Evolutionary conservation across 2,329 filamentous ascomycete genomes (phyloP), one percentile per base, ranked within the genome.

Genomic region (Bipolaris oryzae): DNA sequence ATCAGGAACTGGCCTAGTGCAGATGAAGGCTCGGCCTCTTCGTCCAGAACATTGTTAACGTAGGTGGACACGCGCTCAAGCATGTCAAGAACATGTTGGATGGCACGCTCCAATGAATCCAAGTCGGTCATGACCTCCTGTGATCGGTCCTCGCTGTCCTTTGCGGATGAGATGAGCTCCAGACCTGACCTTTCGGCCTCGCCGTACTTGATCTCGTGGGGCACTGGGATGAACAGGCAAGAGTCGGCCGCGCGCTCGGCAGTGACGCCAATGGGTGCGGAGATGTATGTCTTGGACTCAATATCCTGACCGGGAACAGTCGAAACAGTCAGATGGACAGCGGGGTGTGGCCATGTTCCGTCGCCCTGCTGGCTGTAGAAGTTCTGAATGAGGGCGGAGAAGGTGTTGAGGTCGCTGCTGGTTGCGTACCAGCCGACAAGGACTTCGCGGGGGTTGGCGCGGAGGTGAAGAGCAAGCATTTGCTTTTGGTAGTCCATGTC

Each of bases 401-500:
- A 99, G 77, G 90, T 96, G 87, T 99, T 98, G 74, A 99, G 87
- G 80, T 98, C 94, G 77, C 91, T 89, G 74, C 90, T 93, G 47
- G 95, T 99, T 63, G 95, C 96, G 82, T 99, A 99, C 95, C 95
- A 99, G 74, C 95, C 95, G 61, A 99, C 89, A 57, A 99, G 86
- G 52, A 92, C 87, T 80, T 99, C 95, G 79, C 92, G 91, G 48
- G 95, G 95, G 78, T 92, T 90, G 55, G 93, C 94, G 81, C 94
- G 94, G 68, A 98, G 87, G 77, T 96, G 94, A 70, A 99, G 84
- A 58, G 91, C 89, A 56, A 98, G 88, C 95, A 99, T 99, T 79
- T 94, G 93, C 86, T 98, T 98, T 82, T 99, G 95, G 81, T 98
- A 99, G 80, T 99, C 95, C 85, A 99, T 96, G 77, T 99, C 95